Evolutionary conservation across 805 yeast species (phyloP).

Genomic region (Scheffersomyces stipitis): DNA sequence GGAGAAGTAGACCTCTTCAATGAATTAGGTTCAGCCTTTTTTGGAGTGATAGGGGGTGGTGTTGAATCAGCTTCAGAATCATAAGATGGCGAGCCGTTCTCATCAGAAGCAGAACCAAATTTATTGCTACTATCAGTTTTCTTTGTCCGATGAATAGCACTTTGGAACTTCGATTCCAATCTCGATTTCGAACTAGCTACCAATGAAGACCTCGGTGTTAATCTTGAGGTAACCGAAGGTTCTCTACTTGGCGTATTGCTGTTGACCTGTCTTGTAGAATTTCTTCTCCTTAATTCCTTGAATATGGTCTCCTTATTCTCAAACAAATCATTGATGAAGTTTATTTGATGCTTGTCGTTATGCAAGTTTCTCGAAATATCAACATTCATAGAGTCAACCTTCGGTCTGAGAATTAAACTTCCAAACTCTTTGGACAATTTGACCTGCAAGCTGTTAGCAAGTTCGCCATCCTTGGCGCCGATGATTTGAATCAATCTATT

Average conservation of each 20-base stretch:
- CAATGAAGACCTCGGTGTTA: slow-evolving; percentile 5
- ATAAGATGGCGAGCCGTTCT: not conserved
- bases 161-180: slow-evolving; percentile 26
- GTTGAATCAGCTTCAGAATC: slow-evolving; percentile 6
- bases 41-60: slow-evolving; percentile 20
- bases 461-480: slow-evolving; percentile 40
- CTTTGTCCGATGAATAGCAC: slow-evolving; percentile 20
- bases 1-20: slow-evolving; percentile 41
- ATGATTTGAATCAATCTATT: slow-evolving; percentile 53
- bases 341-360: slow-evolving; percentile 57
- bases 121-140: not conserved
- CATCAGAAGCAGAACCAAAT: not conserved
- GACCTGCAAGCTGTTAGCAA: slow-evolving; percentile 37
- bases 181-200: slow-evolving; percentile 24
- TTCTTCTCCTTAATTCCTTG: slow-evolving; percentile 51
- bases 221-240: slow-evolving; percentile 1
- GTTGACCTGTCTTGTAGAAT: slow-evolving; percentile 18
- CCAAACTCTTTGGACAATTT: slow-evolving; percentile 69
- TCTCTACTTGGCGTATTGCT: slow-evolving; percentile 4
- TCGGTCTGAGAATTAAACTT: slow-evolving; percentile 57
- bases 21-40: slow-evolving; percentile 10
- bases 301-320: slow-evolving; percentile 62
- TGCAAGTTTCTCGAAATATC: slow-evolving; percentile 29
- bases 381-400: slow-evolving; percentile 17
- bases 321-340: slow-evolving; percentile 63